Evolutionary conservation across 2,329 filamentous ascomycete genomes (phyloP).

Genomic region (Neonectria coccinea): DNA sequence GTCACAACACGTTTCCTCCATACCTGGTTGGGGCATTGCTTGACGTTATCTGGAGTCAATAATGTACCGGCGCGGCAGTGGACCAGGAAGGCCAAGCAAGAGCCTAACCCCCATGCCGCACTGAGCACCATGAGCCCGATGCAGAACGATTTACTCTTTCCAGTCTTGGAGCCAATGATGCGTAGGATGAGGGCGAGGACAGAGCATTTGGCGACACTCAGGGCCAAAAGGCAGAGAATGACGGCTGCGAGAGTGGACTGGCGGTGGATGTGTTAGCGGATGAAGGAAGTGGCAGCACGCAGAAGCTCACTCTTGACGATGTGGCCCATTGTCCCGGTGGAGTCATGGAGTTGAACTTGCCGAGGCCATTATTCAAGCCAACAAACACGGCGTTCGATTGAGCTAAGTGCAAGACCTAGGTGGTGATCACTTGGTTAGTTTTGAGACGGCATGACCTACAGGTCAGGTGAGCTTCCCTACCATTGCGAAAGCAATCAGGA

Average conservation of each 20-base stretch:
- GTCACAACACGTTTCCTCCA: neutral
- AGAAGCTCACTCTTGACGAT: constrained; percentile 24
- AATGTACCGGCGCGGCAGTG: constrained; percentile 23
- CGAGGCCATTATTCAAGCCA: constrained; percentile 27
- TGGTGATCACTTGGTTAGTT: neutral
- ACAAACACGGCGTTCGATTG: constrained; percentile 37
- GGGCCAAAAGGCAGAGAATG: constrained; percentile 24
- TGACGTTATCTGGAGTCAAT: constrained; percentile 19
- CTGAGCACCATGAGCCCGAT: constrained; percentile 28
- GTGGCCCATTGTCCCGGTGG: constrained; percentile 27
- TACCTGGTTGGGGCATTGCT: constrained; percentile 36
- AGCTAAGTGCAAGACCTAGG: constrained; percentile 30
- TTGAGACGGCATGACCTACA: neutral
- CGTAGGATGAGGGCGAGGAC: constrained; percentile 39
- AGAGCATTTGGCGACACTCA: constrained; percentile 34
- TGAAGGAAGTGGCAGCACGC: rapidly evolving
- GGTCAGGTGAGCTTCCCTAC: constrained; percentile 16
- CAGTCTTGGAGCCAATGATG: constrained; percentile 35
- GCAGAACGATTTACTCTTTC: constrained; percentile 29
- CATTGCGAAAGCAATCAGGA: constrained; percentile 27
- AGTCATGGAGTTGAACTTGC: constrained; percentile 37
- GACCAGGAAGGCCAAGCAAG: constrained; percentile 26
- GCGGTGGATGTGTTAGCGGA: constrained; percentile 1
- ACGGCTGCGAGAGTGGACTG: constrained; percentile 30
- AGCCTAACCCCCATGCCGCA: constrained; percentile 24